Evolutionary conservation across 192 early-diverging fungal species (phyloP), one percentile per base, ranked within the genome.

Genomic region (Backusella parvicylindrica): DNA sequence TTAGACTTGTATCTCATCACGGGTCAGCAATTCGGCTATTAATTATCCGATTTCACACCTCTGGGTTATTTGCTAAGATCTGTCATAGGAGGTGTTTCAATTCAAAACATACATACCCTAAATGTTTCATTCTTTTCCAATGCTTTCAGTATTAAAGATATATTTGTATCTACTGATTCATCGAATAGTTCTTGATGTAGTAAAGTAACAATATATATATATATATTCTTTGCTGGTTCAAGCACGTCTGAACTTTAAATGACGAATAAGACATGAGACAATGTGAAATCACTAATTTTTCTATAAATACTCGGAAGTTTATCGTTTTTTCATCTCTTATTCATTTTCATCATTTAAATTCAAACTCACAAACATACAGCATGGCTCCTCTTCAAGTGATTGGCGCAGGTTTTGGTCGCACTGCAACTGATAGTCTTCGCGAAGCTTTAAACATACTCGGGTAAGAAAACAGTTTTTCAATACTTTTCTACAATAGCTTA

Each of bases 351-450:
- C 21, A 21, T 38, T 68, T 38, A 12, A 21, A 38, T 68, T 68
- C 18, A 68, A 16, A 37, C 15, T 21, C 7, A 67, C n/a, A 37
- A 36, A 2, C 9, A 36, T 11, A 38, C 11, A 68, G 11, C 13
- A 68, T 68, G 33, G 66, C 33, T 12, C 75, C 75, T 71, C 60
- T 77, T 36, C 56, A 77, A 71, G 41, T 77, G n/a, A 77, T 77
- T 49, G 75, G 77, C 1, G 53, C 66, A 7, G 71, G 77, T 0
- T 78, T 41, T 23, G 77, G 77, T 23, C 71, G 77, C 32, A 78
- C 77, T 56, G 77, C 65, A 0, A 78, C 77, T 15, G 65, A 72
- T 21, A 68, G 70, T 60, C 43, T 78, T n/a, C 64, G 53, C 35
- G 36, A 56, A 26, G 77, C 77, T 63, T 70, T 78, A 43, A 56